These are phyloP conservation scores for Actinomortierella ambigua DNA, from an alignment of 371 early-diverging fungal genomes.

Conservation along the genomic window DNA sequence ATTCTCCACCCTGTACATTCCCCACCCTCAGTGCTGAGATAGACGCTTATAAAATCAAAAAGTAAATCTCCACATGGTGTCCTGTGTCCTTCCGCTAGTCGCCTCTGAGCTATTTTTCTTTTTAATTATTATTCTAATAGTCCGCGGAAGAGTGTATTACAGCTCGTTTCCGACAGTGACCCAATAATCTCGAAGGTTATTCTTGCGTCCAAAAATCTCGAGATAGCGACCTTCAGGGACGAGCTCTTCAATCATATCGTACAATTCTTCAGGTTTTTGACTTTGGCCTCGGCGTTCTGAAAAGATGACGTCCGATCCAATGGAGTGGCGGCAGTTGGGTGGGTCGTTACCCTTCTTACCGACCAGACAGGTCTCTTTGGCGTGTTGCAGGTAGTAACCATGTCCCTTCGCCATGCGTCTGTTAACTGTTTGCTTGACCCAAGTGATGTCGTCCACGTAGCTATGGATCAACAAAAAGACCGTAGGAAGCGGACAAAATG, in stretches of 20 bases:
- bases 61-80: no score
- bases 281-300: constrained; percentile 92
- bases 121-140: constrained; percentile 1
- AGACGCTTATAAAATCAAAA: no score
- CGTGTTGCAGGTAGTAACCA: constrained; percentile 95
- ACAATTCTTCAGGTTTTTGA: constrained; percentile 94
- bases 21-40: no score
- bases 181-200: constrained; percentile 94
- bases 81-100: no score
- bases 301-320: constrained; percentile 91
- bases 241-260: constrained; percentile 89
- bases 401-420: constrained; percentile 95
- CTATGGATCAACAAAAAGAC: constrained; percentile 29
- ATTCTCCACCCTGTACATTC: no score
- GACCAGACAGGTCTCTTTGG: constrained; percentile 94
- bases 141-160: constrained; percentile 41
- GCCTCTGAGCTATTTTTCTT: not conserved
- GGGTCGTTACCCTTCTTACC: constrained; percentile 88
- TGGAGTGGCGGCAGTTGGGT: constrained; percentile 73
- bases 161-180: constrained; percentile 95
- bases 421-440: constrained; percentile 96
- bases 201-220: constrained; percentile 94
- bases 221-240: constrained; percentile 89
- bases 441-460: constrained; percentile 93
- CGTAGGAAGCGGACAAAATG: not conserved